Evolutionary conservation across 2,329 filamentous ascomycete species (phyloP).

Genomic region (Chalara sp.): DNA sequence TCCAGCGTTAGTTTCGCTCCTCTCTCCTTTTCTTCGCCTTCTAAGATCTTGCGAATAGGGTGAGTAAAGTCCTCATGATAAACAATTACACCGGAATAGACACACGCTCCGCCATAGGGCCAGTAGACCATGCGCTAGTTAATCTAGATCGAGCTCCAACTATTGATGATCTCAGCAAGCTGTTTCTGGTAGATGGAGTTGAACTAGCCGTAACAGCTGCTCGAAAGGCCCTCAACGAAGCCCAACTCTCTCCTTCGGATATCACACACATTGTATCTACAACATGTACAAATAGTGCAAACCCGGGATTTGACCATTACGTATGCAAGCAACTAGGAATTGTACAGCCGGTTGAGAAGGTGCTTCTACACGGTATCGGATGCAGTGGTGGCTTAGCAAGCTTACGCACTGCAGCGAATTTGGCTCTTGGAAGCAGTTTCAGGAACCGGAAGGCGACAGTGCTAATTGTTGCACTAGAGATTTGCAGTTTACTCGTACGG

Average conservation of each 20-base stretch:
- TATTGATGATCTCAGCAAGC: slow-evolving; percentile 46
- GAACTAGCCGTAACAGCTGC: slow-evolving; percentile 49
- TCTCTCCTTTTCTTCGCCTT: neutral
- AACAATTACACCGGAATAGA: slow-evolving; percentile 61
- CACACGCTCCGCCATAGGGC: slow-evolving; percentile 53
- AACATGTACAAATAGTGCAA: slow-evolving; percentile 63
- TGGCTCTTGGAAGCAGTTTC: slow-evolving; percentile 56
- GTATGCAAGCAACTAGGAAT: slow-evolving; percentile 53
- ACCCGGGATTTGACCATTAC: slow-evolving; percentile 62
- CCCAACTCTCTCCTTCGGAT: slow-evolving; percentile 40
- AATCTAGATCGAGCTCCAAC: slow-evolving; percentile 48
- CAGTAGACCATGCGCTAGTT: slow-evolving; percentile 52
- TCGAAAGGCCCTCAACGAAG: slow-evolving; percentile 48
- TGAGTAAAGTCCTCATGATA: slow-evolving; percentile 56
- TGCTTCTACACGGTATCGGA: slow-evolving; percentile 60
- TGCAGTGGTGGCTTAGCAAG: slow-evolving; percentile 58
- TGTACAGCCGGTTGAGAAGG: slow-evolving; percentile 52
- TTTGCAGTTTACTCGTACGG: slow-evolving; percentile 53
- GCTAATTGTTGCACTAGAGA: slow-evolving; percentile 57
- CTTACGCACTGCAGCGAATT: slow-evolving; percentile 57
- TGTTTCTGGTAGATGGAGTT: slow-evolving; percentile 51
- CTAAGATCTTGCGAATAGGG: slow-evolving; percentile 32
- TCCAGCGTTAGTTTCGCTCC: slow-evolving; percentile 43
- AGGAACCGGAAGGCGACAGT: slow-evolving; percentile 54
- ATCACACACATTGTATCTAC: slow-evolving; percentile 63